A percentile compares a stretch with the other conserved stretches of the same genome.
Evolutionary conservation across 2,329 filamentous ascomycete species (phyloP).

Genomic region (Tolypocladium cylindrosporum): DNA sequence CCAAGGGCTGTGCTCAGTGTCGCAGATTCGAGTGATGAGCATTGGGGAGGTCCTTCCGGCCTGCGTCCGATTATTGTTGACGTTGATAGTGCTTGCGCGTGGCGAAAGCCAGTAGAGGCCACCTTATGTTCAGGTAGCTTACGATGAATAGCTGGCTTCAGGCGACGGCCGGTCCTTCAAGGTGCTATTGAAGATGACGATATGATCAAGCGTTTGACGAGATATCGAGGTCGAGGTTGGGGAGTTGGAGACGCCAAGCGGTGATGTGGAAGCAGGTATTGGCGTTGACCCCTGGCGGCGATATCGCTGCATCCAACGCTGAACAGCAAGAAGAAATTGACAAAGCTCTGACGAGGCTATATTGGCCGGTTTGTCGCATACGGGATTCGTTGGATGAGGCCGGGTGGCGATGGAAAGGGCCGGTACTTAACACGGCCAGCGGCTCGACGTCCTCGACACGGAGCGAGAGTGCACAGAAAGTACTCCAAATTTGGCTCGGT

Average conservation of each 20-base stretch:
- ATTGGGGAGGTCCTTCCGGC: conserved; percentile 29
- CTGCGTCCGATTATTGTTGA: not conserved
- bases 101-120: not conserved
- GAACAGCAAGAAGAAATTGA: not conserved
- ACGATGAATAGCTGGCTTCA: not conserved
- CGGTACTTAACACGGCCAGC: not conserved
- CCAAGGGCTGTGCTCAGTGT: conserved; percentile 46
- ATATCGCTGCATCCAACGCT: not conserved
- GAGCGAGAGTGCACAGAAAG: not conserved
- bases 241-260: not conserved
- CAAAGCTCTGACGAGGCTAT: not conserved
- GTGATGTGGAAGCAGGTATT: not conserved
- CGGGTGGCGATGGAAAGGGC: not conserved
- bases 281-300: not conserved
- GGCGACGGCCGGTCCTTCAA: not conserved
- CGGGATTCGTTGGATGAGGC: not conserved
- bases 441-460: not conserved
- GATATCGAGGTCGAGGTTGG: no score
- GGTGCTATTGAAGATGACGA: not conserved
- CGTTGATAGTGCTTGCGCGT: not conserved
- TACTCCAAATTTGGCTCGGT: not conserved
- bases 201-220: not conserved
- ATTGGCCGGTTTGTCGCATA: not conserved
- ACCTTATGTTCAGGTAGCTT: not conserved
- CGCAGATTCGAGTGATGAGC: conserved; percentile 45